phyloP scores from a whole-genome alignment of 192 early-diverging fungal species.

The Backusella psychrophila region DNA sequence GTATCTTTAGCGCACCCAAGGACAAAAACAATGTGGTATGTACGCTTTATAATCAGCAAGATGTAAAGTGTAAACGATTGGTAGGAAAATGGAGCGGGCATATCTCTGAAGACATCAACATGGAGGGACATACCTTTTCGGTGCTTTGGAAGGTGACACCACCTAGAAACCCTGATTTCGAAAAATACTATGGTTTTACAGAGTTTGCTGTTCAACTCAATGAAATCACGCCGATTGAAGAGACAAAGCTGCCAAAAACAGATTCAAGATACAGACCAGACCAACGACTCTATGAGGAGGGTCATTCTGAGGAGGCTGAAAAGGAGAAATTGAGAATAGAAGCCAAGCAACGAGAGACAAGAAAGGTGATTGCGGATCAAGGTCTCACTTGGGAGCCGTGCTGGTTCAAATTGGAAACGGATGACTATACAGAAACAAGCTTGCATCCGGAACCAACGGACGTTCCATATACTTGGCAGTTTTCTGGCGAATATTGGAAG shows the following conservation, averaged over 20 bases:
- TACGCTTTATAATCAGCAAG: slow-evolving; percentile 39
- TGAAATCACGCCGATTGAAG: slow-evolving; percentile 73
- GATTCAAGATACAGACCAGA: slow-evolving; percentile 93
- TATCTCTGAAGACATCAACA: slow-evolving; percentile 50
- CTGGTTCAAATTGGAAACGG: slow-evolving; percentile 46
- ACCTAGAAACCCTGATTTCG: slow-evolving; percentile 56
- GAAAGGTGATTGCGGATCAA: slow-evolving; percentile 62
- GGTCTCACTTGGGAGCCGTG: slow-evolving; percentile 29
- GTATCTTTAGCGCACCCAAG: slow-evolving; percentile 56
- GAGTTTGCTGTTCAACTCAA: slow-evolving; percentile 86
- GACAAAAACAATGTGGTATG: slow-evolving; percentile 70
- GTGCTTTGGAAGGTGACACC: slow-evolving; percentile 80
- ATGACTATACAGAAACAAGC: slow-evolving; percentile 59
- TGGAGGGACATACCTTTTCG: slow-evolving; percentile 52
- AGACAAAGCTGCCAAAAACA: slow-evolving; percentile 69
- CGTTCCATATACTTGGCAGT: slow-evolving; percentile 61
- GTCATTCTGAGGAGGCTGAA: slow-evolving; percentile 74
- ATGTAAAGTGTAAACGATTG: slow-evolving; percentile 46
- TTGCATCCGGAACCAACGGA: slow-evolving; percentile 59
- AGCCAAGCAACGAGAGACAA: slow-evolving; percentile 76
- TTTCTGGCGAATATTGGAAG: slow-evolving; percentile 87
- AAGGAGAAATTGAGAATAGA: slow-evolving; percentile 79
- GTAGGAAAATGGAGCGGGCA: slow-evolving; percentile 65
- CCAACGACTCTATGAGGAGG: slow-evolving; percentile 83
- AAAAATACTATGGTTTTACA: slow-evolving; percentile 86